Conservation (phyloP, 148 eudicot species). For the Rhododendron ovatum region DNA sequence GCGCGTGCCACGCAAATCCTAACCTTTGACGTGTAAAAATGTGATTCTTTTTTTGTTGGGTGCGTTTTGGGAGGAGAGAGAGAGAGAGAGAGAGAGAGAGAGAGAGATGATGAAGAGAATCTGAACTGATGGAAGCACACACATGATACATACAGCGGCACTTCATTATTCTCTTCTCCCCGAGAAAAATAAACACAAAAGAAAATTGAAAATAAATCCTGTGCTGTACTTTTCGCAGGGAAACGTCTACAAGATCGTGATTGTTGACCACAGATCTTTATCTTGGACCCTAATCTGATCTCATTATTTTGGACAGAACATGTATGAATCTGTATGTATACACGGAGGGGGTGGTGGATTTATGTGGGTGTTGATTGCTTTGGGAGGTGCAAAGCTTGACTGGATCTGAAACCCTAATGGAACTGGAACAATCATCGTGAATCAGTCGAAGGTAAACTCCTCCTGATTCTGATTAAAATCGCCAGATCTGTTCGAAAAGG, state of each 20-base stretch:
- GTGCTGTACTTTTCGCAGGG: not conserved
- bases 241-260: not conserved
- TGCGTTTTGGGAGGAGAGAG: not conserved
- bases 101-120: not conserved
- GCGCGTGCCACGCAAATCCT: not conserved
- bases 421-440: constrained; percentile 10
- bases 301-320: not conserved
- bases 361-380: constrained; percentile 10
- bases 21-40: not conserved
- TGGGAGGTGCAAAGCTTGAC: constrained; percentile 10
- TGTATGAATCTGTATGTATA: not conserved
- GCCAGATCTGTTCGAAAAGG: constrained; percentile 15
- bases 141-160: not conserved
- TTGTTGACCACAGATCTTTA: not conserved
- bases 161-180: not conserved
- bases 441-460: constrained; percentile 21
- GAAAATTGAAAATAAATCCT: not conserved
- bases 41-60: not conserved
- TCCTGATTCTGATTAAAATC: constrained; percentile 9
- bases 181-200: not conserved
- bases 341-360: not conserved
- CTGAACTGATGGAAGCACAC: constrained; percentile 9
- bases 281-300: not conserved
- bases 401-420: constrained; percentile 36
- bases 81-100: not conserved